A percentile compares a stretch with the other conserved stretches of the same genome.
These are phyloP conservation scores for Fusarium tupiense DNA, from an alignment of 2,329 filamentous ascomycete genomes.

Conservation along the genomic window DNA sequence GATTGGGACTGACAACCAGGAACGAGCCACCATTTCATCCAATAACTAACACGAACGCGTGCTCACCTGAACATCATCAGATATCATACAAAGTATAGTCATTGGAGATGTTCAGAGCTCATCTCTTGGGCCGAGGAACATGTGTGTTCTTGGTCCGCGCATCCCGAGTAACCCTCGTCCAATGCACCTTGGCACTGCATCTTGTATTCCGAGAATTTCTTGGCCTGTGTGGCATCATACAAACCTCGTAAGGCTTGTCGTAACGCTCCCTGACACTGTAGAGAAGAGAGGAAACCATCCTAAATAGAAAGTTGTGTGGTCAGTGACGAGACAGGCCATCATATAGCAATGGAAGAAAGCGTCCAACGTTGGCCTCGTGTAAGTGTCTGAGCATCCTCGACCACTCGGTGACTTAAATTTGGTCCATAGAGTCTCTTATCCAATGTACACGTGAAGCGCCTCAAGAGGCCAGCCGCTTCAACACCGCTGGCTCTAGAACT, in stretches of 20 bases:
- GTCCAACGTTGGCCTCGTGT: neutral
- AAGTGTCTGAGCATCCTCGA: neutral
- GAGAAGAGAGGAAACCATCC: neutral
- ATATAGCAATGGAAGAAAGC: neutral
- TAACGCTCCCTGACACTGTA: neutral
- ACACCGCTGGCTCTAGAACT: neutral
- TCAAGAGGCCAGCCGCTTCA: neutral
- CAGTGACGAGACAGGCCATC: neutral
- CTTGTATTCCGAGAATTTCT: neutral
- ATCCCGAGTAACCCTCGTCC: neutral
- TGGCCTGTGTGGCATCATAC: neutral
- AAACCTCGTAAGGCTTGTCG: neutral
- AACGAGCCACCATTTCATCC: constrained; percentile 24
- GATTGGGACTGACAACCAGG: constrained; percentile 30
- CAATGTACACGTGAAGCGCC: neutral
- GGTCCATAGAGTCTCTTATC: neutral
- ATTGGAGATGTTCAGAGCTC: neutral
- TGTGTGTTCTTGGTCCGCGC: neutral
- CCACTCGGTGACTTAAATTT: neutral
- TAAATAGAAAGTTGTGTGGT: neutral
- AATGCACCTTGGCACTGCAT: neutral
- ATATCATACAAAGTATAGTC: neutral
- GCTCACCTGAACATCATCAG: neutral
- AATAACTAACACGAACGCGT: constrained; percentile 12
- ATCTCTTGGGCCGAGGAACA: neutral